phyloP scores from a whole-genome alignment of 129 eudicot genomes.

The Glebionis coronaria region DNA sequence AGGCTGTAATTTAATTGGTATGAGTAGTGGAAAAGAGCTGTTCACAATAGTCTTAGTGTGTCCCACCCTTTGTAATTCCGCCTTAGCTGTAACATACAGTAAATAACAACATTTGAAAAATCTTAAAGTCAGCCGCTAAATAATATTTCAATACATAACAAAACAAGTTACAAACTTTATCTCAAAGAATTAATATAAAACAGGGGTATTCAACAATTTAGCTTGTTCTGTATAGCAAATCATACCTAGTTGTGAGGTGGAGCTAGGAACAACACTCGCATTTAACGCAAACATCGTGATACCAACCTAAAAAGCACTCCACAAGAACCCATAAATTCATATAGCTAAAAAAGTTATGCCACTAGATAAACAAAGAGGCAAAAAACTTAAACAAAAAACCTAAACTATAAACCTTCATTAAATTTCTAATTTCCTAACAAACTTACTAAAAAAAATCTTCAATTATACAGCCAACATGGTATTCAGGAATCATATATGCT shows the following conservation, averaged over 20 bases:
- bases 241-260: conserved; percentile 45
- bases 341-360: neutral
- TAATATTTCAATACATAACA: conserved; percentile 2
- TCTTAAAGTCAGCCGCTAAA: conserved; percentile 5
- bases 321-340: conserved; percentile 1
- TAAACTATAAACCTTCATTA: neutral
- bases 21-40: conserved; percentile 22
- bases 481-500: too few species aligned
- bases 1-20: conserved; percentile 31
- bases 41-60: conserved; percentile 31
- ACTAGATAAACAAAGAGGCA: neutral
- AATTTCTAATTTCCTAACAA: neutral
- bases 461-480: neutral
- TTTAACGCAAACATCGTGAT: conserved; percentile 41
- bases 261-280: conserved; percentile 37
- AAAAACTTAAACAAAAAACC: neutral
- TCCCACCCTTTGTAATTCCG: conserved; percentile 32
- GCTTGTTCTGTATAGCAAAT: neutral
- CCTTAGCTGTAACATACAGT: conserved; percentile 31
- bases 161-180: conserved; percentile 7
- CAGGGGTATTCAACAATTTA: neutral
- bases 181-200: neutral
- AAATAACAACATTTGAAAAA: conserved; percentile 17
- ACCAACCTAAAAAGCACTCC: conserved; percentile 15
- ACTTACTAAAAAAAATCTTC: neutral